Base-by-base conservation (phyloP, 139 green algal species). In the Chlamydomonas eustigma region DNA sequence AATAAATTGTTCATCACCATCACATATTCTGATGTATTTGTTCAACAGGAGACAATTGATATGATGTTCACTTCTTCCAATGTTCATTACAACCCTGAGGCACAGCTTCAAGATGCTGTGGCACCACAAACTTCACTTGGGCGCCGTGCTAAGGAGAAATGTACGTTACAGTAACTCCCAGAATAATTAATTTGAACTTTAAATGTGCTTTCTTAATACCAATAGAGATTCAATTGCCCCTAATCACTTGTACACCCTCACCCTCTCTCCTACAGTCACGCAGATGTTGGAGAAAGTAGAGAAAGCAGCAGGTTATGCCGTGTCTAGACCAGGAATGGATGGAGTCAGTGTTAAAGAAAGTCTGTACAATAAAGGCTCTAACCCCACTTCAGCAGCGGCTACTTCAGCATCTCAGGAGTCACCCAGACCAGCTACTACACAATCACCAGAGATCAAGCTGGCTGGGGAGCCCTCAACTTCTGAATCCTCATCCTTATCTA, bases 21-120 rank as follows among this genome's bases (percentile, higher is more conserved):
- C n/a, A n/a, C n/a, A n/a, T n/a, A n/a, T 58, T 58, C 44, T 58
- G 44, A 58, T 58, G 44, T 18, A 58, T 28, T 18, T 58, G 12
- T 58, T 18, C 44, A 58, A 35, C 58, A 70, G 58, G 58, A 70
- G 58, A 70, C 58, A 28, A 22, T 28, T 6, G 58, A 70, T 35
- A 70, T 28, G 22, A 70, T 70, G 58, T 35, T 70, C 58, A 8
- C 32, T 5, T 8, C 58, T 58, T 58, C 44, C 44, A 12, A 58
- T 18, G 44, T 12, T n/a, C n/a, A n/a, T n/a, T n/a, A n/a, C n/a
- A n/a, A n/a, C n/a, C n/a, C n/a, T n/a, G n/a, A n/a, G n/a, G n/a
- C n/a, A n/a, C n/a, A n/a, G n/a, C n/a, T n/a, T n/a, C n/a, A n/a
- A n/a, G n/a, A n/a, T n/a, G n/a, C n/a, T n/a, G n/a, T n/a, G n/a